Percentiles rank a stretch among this genome's conserved stretches.
These are phyloP conservation scores for Aspergillus floridensis DNA, from an alignment of 2,329 filamentous ascomycete species.

Conservation along the genomic window DNA sequence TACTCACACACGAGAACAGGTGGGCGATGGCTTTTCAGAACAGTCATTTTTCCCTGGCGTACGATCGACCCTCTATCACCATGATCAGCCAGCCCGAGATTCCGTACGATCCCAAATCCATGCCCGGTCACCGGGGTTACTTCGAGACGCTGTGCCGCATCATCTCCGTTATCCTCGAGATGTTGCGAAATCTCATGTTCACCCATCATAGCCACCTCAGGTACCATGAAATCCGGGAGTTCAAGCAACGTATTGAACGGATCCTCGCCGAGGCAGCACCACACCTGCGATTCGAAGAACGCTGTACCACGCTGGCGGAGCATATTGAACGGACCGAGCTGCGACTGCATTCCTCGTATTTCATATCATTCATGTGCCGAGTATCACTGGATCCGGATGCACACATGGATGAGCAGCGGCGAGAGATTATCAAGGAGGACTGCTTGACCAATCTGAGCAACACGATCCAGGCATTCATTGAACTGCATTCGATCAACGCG, in stretches of 20 bases:
- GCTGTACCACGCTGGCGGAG: slow-evolving; percentile 40
- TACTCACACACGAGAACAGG: slow-evolving; percentile 15
- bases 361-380: slow-evolving; percentile 58
- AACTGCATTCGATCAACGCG: slow-evolving; percentile 42
- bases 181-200: slow-evolving; percentile 53
- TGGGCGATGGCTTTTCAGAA: slow-evolving; percentile 63
- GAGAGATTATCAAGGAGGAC: slow-evolving; percentile 44
- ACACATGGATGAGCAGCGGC: slow-evolving; percentile 39
- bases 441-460: slow-evolving; percentile 54
- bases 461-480: slow-evolving; percentile 58
- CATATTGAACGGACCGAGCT: slow-evolving; percentile 58
- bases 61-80: slow-evolving; percentile 55
- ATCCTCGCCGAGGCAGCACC: slow-evolving; percentile 57
- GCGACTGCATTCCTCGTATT: slow-evolving; percentile 61
- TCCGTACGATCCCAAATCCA: slow-evolving; percentile 49
- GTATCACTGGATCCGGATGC: slow-evolving; percentile 49
- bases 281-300: slow-evolving; percentile 52
- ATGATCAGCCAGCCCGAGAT: slow-evolving; percentile 51
- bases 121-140: slow-evolving; percentile 52
- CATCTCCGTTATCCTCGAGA: slow-evolving; percentile 51
- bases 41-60: slow-evolving; percentile 60
- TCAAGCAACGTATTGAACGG: slow-evolving; percentile 53
- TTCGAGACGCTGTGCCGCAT: slow-evolving; percentile 57
- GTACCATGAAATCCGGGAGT: slow-evolving; percentile 53
- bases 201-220: slow-evolving; percentile 49